Percentiles rank a stretch among this genome's conserved stretches.
These are phyloP conservation scores for Henckelia pumila DNA, from an alignment of 257 asterid genomes.

Conservation along the genomic window DNA sequence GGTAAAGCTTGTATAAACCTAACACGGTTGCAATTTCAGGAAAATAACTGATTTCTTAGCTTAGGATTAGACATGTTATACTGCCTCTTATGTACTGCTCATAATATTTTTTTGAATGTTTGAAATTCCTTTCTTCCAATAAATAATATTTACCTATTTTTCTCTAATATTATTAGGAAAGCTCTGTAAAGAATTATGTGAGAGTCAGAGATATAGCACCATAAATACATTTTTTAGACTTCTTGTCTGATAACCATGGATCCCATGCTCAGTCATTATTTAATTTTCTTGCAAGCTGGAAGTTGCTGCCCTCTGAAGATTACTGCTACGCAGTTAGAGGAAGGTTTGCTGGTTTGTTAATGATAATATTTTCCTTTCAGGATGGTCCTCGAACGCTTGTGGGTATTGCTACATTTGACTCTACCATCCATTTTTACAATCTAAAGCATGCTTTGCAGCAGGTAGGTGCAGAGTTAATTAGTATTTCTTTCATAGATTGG, in stretches of 20 bases:
- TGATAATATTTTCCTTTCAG: slow-evolving; percentile 49
- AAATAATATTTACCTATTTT: background rate
- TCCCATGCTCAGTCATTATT: background rate
- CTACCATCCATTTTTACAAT: slow-evolving; percentile 93
- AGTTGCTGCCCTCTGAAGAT: background rate
- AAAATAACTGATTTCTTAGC: background rate
- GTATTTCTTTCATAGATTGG: slow-evolving; percentile 14
- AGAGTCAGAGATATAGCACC: no score
- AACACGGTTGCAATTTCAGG: background rate
- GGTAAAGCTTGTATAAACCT: background rate
- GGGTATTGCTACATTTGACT: slow-evolving; percentile 94
- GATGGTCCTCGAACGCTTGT: slow-evolving; percentile 90
- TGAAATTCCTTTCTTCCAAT: background rate
- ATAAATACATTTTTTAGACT: background rate
- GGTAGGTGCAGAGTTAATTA: slow-evolving; percentile 41
- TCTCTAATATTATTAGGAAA: no score
- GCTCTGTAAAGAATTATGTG: no score
- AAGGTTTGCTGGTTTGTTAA: background rate
- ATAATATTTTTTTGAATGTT: no score
- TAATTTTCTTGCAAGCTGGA: background rate
- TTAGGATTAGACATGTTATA: background rate
- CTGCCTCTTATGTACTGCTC: background rate
- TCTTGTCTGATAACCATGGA: background rate
- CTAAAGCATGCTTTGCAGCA: slow-evolving; percentile 77
- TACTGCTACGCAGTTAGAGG: no score